Evolutionary conservation across 257 asterid species (phyloP).

Genomic region (Nicotiana tomentosiformis): DNA sequence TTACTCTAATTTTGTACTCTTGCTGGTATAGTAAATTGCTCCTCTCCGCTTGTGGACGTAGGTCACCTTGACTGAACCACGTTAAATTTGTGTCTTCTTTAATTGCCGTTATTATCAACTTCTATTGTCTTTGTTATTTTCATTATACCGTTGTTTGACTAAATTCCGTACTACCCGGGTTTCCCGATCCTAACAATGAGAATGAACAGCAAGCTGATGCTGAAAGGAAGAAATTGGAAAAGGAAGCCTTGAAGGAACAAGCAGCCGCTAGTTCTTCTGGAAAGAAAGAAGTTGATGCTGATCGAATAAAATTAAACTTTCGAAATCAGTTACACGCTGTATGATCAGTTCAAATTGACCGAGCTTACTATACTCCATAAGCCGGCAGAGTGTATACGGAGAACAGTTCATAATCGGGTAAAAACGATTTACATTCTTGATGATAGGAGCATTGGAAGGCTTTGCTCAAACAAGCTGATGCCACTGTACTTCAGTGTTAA

Average conservation of each 20-base stretch:
- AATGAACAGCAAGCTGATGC: conserved; percentile 77
- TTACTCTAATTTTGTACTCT: no score
- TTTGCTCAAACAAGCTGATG: background rate
- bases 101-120: no score
- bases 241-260: conserved; percentile 88
- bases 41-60: no score
- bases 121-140: no score
- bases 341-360: background rate
- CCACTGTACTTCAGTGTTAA: background rate
- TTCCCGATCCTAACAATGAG: no score
- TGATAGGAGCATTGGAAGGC: background rate
- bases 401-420: background rate
- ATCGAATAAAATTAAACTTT: conserved; percentile 21
- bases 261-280: conserved; percentile 65
- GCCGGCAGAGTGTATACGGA: background rate
- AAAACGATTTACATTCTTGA: background rate
- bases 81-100: no score
- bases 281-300: conserved; percentile 65
- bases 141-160: no score
- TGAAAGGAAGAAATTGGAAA: conserved; percentile 87
- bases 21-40: no score
- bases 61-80: no score
- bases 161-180: no score
- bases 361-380: background rate
- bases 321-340: background rate